phyloP scores from a whole-genome alignment of 345 rosid species.

The Citrus maxima region DNA sequence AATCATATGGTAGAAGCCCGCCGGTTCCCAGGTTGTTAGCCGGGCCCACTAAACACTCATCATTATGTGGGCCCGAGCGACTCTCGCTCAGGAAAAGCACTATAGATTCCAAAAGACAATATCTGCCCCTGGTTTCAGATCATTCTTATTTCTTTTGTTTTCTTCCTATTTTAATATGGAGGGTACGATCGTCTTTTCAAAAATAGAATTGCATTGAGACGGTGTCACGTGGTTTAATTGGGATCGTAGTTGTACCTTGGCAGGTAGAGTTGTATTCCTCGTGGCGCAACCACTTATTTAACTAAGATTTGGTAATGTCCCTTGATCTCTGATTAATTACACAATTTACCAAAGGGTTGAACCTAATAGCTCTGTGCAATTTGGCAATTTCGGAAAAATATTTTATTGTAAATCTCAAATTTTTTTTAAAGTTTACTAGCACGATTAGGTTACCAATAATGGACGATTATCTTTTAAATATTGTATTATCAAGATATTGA shows the following conservation, averaged over 20 bases:
- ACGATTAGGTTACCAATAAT: no score
- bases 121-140: neutral
- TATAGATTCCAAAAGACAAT: neutral
- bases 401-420: no score
- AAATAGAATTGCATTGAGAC: neutral
- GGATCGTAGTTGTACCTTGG: neutral
- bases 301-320: neutral
- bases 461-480: no score
- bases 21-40: neutral
- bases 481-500: no score
- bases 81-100: neutral
- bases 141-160: neutral
- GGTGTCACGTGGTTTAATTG: neutral
- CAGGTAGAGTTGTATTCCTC: neutral
- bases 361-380: no score
- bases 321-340: constrained; percentile 5
- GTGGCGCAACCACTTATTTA: neutral
- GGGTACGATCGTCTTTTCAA: neutral
- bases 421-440: no score
- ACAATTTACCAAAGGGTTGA: neutral
- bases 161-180: neutral
- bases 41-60: neutral
- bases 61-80: neutral
- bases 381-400: no score
- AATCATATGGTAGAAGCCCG: neutral